Conservation (phyloP, 1,284 basidiomycete species). For the Hemileia vastatrix region DNA sequence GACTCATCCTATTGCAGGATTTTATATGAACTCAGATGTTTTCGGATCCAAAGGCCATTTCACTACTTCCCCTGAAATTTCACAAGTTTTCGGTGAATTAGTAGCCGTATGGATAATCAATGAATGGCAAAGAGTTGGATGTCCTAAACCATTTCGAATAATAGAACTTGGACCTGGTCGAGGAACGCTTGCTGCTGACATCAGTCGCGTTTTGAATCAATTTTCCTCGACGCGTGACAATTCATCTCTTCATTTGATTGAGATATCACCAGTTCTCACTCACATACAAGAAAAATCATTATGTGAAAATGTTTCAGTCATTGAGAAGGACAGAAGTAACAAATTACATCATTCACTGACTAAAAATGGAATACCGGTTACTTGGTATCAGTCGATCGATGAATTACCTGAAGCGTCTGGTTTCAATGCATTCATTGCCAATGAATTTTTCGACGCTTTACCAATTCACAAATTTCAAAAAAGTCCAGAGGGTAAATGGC, state of each 20-base stretch:
- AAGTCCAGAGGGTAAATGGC: slow-evolving; percentile 28
- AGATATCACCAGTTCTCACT: too few species aligned
- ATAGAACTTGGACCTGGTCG: slow-evolving; percentile 88
- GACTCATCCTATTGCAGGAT: slow-evolving; percentile 73
- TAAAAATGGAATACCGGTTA: too few species aligned
- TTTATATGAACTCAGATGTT: slow-evolving; percentile 64
- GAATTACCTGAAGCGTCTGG: slow-evolving; percentile 46
- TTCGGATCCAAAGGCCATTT: slow-evolving; percentile 86
- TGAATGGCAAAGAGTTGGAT: slow-evolving; percentile 59
- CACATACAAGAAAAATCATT: too few species aligned
- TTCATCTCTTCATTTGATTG: background rate
- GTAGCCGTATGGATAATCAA: slow-evolving; percentile 76
- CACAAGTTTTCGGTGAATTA: slow-evolving; percentile 93
- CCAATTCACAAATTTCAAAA: slow-evolving; percentile 85
- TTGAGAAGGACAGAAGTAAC: too few species aligned
- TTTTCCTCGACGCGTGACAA: too few species aligned
- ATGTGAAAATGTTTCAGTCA: too few species aligned
- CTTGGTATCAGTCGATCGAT: too few species aligned
- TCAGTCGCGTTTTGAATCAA: slow-evolving; percentile 66
- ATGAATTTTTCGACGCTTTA: slow-evolving; percentile 95
- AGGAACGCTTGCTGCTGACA: slow-evolving; percentile 81
- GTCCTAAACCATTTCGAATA: slow-evolving; percentile 55
- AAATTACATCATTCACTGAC: too few species aligned
- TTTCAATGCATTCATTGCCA: slow-evolving; percentile 84
- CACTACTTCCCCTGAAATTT: slow-evolving; percentile 90